Evolutionary conservation across 2,329 filamentous ascomycete genomes (phyloP).

Genomic region (Neurospora sp.): DNA sequence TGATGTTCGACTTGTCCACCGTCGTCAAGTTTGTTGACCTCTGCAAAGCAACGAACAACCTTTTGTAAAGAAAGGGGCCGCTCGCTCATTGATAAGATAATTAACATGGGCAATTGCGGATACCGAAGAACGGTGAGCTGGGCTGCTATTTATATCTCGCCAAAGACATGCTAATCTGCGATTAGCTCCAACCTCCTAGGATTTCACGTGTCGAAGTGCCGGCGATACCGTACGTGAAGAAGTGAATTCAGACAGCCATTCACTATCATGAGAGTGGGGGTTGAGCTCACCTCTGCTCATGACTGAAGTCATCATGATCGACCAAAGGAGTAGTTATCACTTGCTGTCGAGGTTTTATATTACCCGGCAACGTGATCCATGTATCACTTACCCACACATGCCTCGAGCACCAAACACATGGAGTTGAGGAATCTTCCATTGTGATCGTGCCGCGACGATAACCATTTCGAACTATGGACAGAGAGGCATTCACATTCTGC

Average conservation of each 20-base stretch:
- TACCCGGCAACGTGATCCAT: not conserved
- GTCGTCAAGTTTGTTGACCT: not conserved
- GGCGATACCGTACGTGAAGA: not conserved
- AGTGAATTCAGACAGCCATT: not conserved
- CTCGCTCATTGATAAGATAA: not conserved
- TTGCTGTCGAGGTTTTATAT: not conserved
- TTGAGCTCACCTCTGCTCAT: not conserved
- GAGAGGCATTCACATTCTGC: not conserved
- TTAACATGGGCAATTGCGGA: not conserved
- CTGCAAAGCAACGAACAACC: not conserved
- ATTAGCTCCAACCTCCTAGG: not conserved
- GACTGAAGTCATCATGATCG: not conserved
- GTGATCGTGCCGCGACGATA: not conserved
- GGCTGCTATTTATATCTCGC: not conserved
- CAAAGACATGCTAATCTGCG: not conserved
- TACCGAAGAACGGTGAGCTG: not conserved
- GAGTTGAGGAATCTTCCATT: not conserved
- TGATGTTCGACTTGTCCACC: not conserved
- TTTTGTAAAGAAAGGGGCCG: not conserved
- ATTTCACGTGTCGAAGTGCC: not conserved
- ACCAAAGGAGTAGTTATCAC: not conserved
- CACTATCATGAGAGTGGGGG: not conserved
- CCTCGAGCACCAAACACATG: not conserved
- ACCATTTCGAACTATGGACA: not conserved
- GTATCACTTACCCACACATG: no score